phyloP scores from a whole-genome alignment of 129 eudicot species.

The Saussurea involucrata region DNA sequence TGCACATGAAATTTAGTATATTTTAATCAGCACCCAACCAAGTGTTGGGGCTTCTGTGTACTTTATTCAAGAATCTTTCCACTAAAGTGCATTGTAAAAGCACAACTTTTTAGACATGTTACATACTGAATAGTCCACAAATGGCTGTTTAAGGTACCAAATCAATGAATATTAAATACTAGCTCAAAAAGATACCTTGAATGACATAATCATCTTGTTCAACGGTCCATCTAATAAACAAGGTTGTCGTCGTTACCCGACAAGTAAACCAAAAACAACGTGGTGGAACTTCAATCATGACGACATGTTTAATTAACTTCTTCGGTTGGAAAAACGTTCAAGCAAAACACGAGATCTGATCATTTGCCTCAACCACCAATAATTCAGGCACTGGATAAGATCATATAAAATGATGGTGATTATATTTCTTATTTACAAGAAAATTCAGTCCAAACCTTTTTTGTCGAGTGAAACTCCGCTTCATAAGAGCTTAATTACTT shows the following conservation, averaged over 20 bases:
- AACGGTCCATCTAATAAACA: conserved; percentile 13
- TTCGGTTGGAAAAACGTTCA: neutral
- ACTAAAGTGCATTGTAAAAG: conserved; percentile 19
- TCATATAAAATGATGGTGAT: neutral
- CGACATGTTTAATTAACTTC: neutral
- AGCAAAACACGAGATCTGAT: neutral
- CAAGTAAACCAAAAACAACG: conserved; percentile 6
- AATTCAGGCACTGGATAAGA: neutral
- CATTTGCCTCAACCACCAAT: neutral
- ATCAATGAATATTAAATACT: conserved; percentile 2
- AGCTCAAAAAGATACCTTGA: conserved; percentile 11
- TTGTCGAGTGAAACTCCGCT: too few relatives aligned
- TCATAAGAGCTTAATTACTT: neutral
- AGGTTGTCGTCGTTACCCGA: neutral
- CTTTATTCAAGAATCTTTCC: conserved; percentile 35
- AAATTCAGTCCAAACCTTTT: too few relatives aligned
- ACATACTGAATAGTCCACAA: conserved; percentile 17
- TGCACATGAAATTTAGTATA: conserved; percentile 24
- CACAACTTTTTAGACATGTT: conserved; percentile 22
- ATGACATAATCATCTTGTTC: conserved; percentile 32
- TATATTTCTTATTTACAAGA: too few relatives aligned
- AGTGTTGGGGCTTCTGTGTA: conserved; percentile 14
- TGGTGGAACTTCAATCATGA: conserved; percentile 17
- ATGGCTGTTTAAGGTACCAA: conserved; percentile 26
- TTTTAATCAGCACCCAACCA: conserved; percentile 21